Evolutionary conservation across 2,329 filamentous ascomycete genomes (phyloP), one percentile per base, ranked within the genome.

Genomic region (Fusarium lateritium): DNA sequence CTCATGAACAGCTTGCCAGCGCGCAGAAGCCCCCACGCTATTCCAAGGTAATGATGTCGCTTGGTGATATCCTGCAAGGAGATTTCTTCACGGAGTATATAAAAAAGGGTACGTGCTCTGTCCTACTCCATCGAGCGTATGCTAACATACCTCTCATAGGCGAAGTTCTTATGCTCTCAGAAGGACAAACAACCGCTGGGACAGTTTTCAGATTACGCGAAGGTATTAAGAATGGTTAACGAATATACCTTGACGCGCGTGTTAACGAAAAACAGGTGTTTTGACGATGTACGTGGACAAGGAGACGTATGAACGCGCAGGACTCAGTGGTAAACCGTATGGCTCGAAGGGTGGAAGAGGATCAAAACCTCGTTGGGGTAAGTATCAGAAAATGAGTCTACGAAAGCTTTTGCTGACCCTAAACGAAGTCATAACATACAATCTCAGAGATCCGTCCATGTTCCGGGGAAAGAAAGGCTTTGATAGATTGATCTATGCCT

Each of bases 21-120:
- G 52, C 73, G 5, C 71, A 70, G 14, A 72, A 71, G 9, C 70
- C 72, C 7, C 84, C 85, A 3, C 69, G 72, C 14, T 97, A 93
- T 83, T 87, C 87, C 33, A 86, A 88, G 62, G 88, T 97, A 4
- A 87, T 88, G 70, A 90, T 97, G 86, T 88, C 88, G 5, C 84
- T 97, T 11, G 85, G 85, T 10, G 89, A 93, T 61, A 76, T 98
- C 7, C 77, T 98, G 2, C 85, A 91, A 34, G 88, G 88, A 2
- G 87, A 90, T 0, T 97, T 98, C 73, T 94, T 97, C 74, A 91
- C 88, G n/a, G 84, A 89, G 43, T 94, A 97, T 76, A 90, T 98
- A 70, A 97, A 97, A 78, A 86, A 85, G 62, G 92, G 92, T 92
- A 81, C 22, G 76, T 21, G 2, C 7, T 7, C 5, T 39, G 2